phyloP scores from a whole-genome alignment of 2,329 filamentous ascomycete species.

The Coleophoma crateriformis region DNA sequence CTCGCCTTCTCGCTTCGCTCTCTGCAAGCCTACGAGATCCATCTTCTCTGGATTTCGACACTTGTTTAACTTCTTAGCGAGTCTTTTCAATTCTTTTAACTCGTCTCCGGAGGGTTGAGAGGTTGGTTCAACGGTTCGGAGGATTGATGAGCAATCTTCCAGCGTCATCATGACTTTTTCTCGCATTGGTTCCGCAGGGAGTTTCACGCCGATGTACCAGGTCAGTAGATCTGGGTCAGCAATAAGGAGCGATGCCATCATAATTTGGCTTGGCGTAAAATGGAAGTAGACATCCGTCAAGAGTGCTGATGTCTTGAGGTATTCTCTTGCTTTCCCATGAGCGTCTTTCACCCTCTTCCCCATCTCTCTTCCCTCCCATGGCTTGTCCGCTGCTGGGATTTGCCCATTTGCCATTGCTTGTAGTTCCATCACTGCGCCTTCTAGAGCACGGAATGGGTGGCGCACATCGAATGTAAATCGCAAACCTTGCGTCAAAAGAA shows the following conservation, averaged over 20 bases:
- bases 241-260: conserved; percentile 73
- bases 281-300: conserved; percentile 97
- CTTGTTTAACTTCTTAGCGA: conserved; percentile 65
- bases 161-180: conserved; percentile 46
- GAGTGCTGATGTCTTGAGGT: conserved; percentile 74
- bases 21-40: conserved; percentile 60
- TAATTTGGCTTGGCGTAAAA: conserved; percentile 90
- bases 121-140: conserved; percentile 46
- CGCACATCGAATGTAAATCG: conserved; percentile 91
- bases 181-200: conserved; percentile 21
- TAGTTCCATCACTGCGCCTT: conserved; percentile 82
- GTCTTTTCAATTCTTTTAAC: conserved; percentile 44
- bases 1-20: conserved; percentile 50
- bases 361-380: conserved; percentile 11
- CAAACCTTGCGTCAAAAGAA: conserved; percentile 84
- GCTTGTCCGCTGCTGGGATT: conserved; percentile 6
- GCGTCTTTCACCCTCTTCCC: conserved; percentile 48
- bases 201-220: conserved; percentile 25
- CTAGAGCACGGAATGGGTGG: conserved; percentile 83
- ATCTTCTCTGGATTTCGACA: conserved; percentile 71
- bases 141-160: conserved; percentile 45
- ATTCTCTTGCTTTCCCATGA: conserved; percentile 66
- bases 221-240: conserved; percentile 58
- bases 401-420: conserved; percentile 53
- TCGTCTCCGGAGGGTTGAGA: conserved; percentile 20